Base-by-base conservation (phyloP, 148 eudicot species). In the Heliamphora exappendiculata region DNA sequence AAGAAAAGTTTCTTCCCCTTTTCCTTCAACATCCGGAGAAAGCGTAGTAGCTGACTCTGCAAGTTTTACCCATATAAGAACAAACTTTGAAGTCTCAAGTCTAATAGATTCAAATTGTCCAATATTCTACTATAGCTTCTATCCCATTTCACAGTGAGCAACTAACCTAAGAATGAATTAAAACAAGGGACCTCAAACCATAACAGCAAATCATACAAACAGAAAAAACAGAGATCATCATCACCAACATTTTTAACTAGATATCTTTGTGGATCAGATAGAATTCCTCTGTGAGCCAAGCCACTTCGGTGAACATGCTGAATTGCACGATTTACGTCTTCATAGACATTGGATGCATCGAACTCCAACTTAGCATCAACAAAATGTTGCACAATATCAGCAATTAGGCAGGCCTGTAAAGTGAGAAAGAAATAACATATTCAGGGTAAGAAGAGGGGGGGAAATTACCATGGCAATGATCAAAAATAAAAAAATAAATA, bases 281-380 rank as follows among this genome's bases (percentile, higher is more conserved):
- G 87, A 71, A 96, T 93, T 76, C 87, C 91, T 77, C 82, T 88
- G 79, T 96, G 99, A 76, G 88, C 94, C 82, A 85, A 86, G 64
- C 99, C 99, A 85, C 99, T 93, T 69, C 82, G 82, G 78, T 96
- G 99, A 63, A 93, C 97, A 83, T 93, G 94, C 85, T 88, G 99
- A 78, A 96, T 96, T 64, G 99, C 94, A 72, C 86, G 91, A 80
- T 89, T 88, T 63, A 96, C 96, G 82, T 96, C 99, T 80, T 93
- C 84, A 82, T 93, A 96, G 67, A 96, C 90, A 81, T 90, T 91
- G 81, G 93, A 88, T 81, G 99, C 77, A 80, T 96, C 99, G 78
- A 96, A 96, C 75, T 96, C 99, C 86, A 96, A 80, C 80, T 93
- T 90, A 66, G 94, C 98, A 81, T 96, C 97, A 77, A 96, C 91